Percentiles rank a stretch among this genome's conserved stretches.
Evolutionary conservation across 2,329 filamentous ascomycete genomes (phyloP).

Genomic region (Parastagonospora avenae): DNA sequence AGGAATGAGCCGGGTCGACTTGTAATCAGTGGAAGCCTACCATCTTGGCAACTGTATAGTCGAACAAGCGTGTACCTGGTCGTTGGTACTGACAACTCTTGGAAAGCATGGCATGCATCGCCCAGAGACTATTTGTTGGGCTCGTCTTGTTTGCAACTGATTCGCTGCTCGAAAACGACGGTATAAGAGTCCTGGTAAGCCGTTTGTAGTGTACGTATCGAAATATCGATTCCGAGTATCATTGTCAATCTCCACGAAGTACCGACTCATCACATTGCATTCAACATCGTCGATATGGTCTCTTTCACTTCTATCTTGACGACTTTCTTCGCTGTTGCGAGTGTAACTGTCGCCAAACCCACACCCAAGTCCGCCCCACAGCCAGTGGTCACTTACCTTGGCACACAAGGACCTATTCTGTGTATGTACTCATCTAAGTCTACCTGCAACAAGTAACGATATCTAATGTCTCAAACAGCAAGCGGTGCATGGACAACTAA

Average conservation of each 20-base stretch:
- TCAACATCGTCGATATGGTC: constrained; percentile 21
- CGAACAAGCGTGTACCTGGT: constrained; percentile 5
- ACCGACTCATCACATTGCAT: not conserved
- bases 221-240: not conserved
- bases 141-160: not conserved
- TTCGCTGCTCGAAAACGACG: not conserved
- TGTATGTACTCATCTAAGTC: constrained; percentile 13
- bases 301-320: constrained; percentile 26
- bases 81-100: constrained; percentile 13
- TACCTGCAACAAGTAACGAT: not conserved
- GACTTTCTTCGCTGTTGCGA: constrained; percentile 19
- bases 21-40: constrained; percentile 1
- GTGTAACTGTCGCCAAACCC: constrained; percentile 20
- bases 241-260: not conserved
- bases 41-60: constrained; percentile 1
- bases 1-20: not conserved
- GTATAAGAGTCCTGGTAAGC: not conserved
- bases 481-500: constrained; percentile 38
- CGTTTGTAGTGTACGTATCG: not conserved
- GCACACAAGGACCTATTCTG: constrained; percentile 36
- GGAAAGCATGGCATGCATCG: constrained; percentile 20
- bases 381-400: constrained; percentile 38
- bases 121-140: not conserved
- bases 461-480: constrained; percentile 10
- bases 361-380: constrained; percentile 28